Evolutionary conservation across 2,329 filamentous ascomycete species (phyloP), one percentile per base, ranked within the genome.

Genomic region (Xylariaceae sp.): DNA sequence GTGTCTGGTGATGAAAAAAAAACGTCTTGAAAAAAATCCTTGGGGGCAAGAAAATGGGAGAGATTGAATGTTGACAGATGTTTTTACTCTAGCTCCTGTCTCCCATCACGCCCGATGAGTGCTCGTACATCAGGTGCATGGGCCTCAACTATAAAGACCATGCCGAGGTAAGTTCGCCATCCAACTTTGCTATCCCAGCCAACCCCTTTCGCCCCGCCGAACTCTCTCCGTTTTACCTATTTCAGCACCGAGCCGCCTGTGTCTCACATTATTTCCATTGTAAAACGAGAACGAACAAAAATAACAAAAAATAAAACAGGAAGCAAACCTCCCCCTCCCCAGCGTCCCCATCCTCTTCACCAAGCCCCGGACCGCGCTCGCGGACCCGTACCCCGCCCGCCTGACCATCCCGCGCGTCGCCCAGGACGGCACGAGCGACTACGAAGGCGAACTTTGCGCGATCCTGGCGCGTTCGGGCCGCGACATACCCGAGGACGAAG

Each of bases 371-470:
- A 73, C 71, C 2, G 58, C 70, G 3, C 64, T 81, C 7, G 67
- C 67, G 3, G 71, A 76, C 52, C 76, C 74, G 3, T 78, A 67
- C 62, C 67, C 67, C 2, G 63, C 65, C 3, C 66, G 70, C 8
- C 72, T 69, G 0, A 53, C 70, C 24, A 66, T 81, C 31, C 75
- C 76, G 17, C 73, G 71, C 52, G 62, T 70, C 48, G 72, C 71
- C 0, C 54, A 60, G 11, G 69, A 74, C 36, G 69, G 73, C 56
- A 69, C 70, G 15, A 73, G 70, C 31, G 77, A 79, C 58, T 78
- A 76, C 54, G 74, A 79, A 55, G 70, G 72, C 3, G 76, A 80
- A 58, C 65, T 81, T 35, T 74, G 69, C 9, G 67, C 78, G 19
- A 65, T 80, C 9, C 69, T 81, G 30, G 71, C 72, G 21, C 66